phyloP scores from a whole-genome alignment of 768 basidiomycete genomes.

The Lactarius indigo region DNA sequence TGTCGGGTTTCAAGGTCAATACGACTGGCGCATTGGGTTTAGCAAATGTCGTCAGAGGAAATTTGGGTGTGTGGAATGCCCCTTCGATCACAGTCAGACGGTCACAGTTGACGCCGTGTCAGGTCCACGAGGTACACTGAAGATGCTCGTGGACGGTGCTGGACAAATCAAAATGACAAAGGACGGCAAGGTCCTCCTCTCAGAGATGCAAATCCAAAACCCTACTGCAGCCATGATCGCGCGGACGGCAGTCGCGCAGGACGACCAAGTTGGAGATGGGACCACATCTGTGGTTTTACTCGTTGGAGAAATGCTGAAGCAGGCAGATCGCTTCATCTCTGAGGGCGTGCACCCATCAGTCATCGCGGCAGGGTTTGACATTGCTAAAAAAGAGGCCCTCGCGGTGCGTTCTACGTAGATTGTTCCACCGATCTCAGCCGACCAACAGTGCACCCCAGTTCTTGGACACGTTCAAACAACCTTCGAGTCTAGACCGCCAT shows the following conservation, averaged over 20 bases:
- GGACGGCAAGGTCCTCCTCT: slow-evolving; percentile 96
- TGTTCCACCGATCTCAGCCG: slow-evolving; percentile 26
- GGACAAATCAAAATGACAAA: slow-evolving; percentile 99
- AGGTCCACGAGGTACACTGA: slow-evolving; percentile 97
- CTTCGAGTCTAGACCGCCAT: slow-evolving; percentile 76
- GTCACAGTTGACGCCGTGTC: slow-evolving; percentile 18
- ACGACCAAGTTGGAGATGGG: slow-evolving; percentile 98
- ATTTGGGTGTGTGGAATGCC: slow-evolving; percentile 64
- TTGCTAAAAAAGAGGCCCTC: slow-evolving; percentile 95
- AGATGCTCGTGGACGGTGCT: slow-evolving; percentile 98
- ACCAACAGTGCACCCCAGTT: slow-evolving; percentile 54
- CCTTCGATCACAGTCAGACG: background rate
- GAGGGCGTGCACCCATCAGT: slow-evolving; percentile 99
- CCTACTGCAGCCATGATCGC: slow-evolving; percentile 99
- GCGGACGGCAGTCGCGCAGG: slow-evolving; percentile 95
- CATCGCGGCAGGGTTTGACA: slow-evolving; percentile 91
- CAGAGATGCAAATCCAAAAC: slow-evolving; percentile 99
- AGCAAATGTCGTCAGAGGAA: slow-evolving; percentile 94
- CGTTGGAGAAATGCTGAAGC: slow-evolving; percentile 93
- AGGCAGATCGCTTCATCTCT: slow-evolving; percentile 95
- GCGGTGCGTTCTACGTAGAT: slow-evolving; percentile 49
- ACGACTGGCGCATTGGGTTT: slow-evolving; percentile 95
- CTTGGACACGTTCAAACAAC: slow-evolving; percentile 84
- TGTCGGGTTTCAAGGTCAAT: slow-evolving; percentile 57
- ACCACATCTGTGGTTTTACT: slow-evolving; percentile 96